Base-by-base conservation (phyloP, 1,284 basidiomycete genomes). In the Porodaedalea pini region DNA sequence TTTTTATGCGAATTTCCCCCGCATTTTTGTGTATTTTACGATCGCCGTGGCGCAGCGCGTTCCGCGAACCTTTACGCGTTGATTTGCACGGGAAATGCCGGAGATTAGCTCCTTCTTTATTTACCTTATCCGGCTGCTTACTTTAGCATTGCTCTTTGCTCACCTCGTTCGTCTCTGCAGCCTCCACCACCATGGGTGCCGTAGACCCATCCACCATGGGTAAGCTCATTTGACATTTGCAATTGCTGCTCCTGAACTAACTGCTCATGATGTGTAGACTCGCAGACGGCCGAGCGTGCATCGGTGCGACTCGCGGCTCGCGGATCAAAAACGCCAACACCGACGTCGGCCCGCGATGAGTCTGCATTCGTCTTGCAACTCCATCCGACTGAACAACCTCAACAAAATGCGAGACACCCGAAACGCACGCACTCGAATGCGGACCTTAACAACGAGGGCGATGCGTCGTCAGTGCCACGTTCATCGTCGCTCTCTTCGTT, bases 231-330 rank as follows among this genome's bases (percentile, higher is more conserved):
- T 51, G 50, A 41, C 10, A 11, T 25, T 23, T 41, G 11, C 43
- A 45, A 31, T 23, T 53, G 19, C 50, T 34, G 25, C n/a, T 27
- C 36, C 51, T 27, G 23, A 29, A 15, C 39, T 17, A n/a, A 19
- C 19, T n/a, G 19, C 21, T 41, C 29, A 56, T 31, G 29, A 13
- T 13, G 11, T 10, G 47, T 49, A 52, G 52, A 43, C 37, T 60
- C 54, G 17, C 81, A 83, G 71, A 60, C 64, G 52, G 64, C 73
- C 67, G 77, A 85, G 66, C 71, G 81, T 59, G 78, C 75, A 60
- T 82, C 81, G 66, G 66, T 82, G 69, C 81, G 81, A 64, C 64
- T 85, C 64, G 76, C 75, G 53, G 79, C 80, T 27, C 81, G 82
- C 50, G 78, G 71, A 40, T 68, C 51, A 32, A 21, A 27, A 11